Conservation (phyloP, 2,329 filamentous ascomycete species). For the Neurospora sp. region DNA sequence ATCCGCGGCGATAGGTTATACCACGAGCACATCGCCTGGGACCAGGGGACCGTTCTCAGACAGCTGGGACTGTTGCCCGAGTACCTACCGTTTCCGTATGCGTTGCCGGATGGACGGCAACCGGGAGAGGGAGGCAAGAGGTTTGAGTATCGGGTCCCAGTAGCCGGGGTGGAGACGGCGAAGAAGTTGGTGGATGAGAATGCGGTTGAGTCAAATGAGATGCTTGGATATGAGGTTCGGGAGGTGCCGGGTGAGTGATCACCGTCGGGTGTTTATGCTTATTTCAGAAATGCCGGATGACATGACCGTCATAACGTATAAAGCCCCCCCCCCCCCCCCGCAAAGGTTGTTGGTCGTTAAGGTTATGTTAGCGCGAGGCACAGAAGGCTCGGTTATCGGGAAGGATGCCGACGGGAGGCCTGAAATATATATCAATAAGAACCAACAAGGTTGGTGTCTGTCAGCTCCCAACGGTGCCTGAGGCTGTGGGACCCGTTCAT, state of each 20-base stretch:
- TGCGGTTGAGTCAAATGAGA: slow-evolving; percentile 43
- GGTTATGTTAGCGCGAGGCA: not conserved
- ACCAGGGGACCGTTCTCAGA: slow-evolving; percentile 51
- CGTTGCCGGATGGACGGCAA: slow-evolving; percentile 26
- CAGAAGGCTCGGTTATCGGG: not conserved
- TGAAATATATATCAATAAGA: not conserved
- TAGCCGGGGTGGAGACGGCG: slow-evolving; percentile 44
- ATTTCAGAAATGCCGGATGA: not conserved
- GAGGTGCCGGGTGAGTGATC: slow-evolving; percentile 7
- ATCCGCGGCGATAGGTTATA: slow-evolving; percentile 58
- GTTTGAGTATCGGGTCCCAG: slow-evolving; percentile 51
- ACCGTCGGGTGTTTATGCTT: not conserved
- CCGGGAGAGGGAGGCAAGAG: slow-evolving; percentile 22
- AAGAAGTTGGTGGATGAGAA: slow-evolving; percentile 38
- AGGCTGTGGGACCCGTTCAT: not conserved
- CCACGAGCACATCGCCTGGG: slow-evolving; percentile 64
- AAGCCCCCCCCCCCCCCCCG: not conserved
- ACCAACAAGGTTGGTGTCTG: not conserved
- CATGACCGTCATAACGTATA: too few relatives aligned
- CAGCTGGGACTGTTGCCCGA: slow-evolving; percentile 56
- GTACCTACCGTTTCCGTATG: slow-evolving; percentile 53
- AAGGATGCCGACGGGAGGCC: not conserved
- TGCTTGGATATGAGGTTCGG: slow-evolving; percentile 33
- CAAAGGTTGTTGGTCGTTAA: not conserved
- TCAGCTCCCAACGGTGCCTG: not conserved